phyloP scores from a whole-genome alignment of 1,284 basidiomycete species.

The Cronartium quercuum region DNA sequence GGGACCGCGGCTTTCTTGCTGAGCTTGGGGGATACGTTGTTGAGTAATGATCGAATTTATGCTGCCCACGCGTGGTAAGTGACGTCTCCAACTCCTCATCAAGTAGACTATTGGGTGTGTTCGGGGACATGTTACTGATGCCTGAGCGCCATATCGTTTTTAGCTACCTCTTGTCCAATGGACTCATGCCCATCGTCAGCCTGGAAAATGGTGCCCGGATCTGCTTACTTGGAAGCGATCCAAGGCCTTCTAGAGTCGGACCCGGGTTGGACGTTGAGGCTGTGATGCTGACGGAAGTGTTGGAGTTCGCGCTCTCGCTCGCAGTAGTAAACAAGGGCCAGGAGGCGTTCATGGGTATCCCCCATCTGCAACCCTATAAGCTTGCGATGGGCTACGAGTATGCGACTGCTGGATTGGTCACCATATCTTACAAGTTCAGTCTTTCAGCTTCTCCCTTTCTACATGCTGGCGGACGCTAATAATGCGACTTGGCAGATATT shows the following conservation, averaged over 20 bases:
- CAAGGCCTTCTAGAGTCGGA: constrained; percentile 55
- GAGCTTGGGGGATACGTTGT: constrained; percentile 75
- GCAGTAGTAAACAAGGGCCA: constrained; percentile 69
- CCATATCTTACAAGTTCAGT: constrained; percentile 65
- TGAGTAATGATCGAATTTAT: constrained; percentile 65
- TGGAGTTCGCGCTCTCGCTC: constrained; percentile 83
- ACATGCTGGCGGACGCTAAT: background rate
- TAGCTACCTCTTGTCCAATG: constrained; percentile 81
- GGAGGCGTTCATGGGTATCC: constrained; percentile 72
- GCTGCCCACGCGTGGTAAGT: constrained; percentile 84
- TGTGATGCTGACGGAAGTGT: constrained; percentile 80
- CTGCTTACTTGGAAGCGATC: constrained; percentile 60
- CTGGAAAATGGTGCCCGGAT: constrained; percentile 42
- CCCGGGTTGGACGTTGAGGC: constrained; percentile 69
- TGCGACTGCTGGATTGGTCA: constrained; percentile 65
- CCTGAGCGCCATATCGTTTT: constrained; percentile 24
- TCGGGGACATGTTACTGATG: constrained; percentile 3
- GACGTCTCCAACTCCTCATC: constrained; percentile 39
- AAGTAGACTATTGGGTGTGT: background rate
- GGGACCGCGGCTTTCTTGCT: constrained; percentile 65
- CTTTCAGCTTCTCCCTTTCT: background rate
- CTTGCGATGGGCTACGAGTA: constrained; percentile 53
- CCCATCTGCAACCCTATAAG: constrained; percentile 82
- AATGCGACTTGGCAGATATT: constrained; percentile 61
- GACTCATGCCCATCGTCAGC: constrained; percentile 65